These are phyloP conservation scores for Athelia sp. DNA, from an alignment of 1,284 basidiomycete genomes.

Conservation along the genomic window DNA sequence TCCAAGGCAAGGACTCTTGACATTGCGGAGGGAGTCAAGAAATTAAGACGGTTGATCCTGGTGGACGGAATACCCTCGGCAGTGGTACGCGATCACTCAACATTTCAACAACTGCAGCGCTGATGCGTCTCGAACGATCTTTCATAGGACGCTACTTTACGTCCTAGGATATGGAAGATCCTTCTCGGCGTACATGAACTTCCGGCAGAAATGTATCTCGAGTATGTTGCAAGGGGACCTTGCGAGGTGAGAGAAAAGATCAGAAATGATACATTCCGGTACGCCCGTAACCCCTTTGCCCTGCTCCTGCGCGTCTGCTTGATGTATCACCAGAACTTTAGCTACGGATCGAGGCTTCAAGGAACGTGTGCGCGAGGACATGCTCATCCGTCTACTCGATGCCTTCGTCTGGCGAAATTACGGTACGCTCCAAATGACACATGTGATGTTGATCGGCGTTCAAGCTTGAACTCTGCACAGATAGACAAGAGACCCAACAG, in stretches of 20 bases:
- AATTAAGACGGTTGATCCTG: conserved; percentile 77
- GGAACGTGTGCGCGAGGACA: conserved; percentile 90
- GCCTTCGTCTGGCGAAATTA: conserved; percentile 96
- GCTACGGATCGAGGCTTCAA: conserved; percentile 96
- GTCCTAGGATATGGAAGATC: conserved; percentile 89
- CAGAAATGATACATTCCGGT: conserved; percentile 78
- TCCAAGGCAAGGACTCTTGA: conserved; percentile 66
- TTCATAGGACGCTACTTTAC: conserved; percentile 63
- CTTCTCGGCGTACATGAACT: conserved; percentile 78
- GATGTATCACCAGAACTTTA: conserved; percentile 63
- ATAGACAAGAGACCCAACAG: conserved; percentile 66
- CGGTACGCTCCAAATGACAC: conserved; percentile 51
- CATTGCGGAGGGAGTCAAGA: conserved; percentile 76
- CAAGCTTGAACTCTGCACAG: conserved; percentile 27
- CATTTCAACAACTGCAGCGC: conserved; percentile 2
- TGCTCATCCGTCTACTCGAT: conserved; percentile 92
- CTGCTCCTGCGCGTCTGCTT: conserved; percentile 14
- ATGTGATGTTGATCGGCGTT: background rate
- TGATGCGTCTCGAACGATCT: conserved; percentile 1
- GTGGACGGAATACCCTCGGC: conserved; percentile 83
- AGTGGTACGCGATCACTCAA: conserved; percentile 35
- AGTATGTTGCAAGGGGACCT: conserved; percentile 80
- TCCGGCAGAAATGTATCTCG: conserved; percentile 71
- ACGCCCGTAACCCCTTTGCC: conserved; percentile 8
- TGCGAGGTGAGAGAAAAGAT: conserved; percentile 89